phyloP scores from a whole-genome alignment of 169 alveolate genomes.

The Eimeria necatrix region DNA sequence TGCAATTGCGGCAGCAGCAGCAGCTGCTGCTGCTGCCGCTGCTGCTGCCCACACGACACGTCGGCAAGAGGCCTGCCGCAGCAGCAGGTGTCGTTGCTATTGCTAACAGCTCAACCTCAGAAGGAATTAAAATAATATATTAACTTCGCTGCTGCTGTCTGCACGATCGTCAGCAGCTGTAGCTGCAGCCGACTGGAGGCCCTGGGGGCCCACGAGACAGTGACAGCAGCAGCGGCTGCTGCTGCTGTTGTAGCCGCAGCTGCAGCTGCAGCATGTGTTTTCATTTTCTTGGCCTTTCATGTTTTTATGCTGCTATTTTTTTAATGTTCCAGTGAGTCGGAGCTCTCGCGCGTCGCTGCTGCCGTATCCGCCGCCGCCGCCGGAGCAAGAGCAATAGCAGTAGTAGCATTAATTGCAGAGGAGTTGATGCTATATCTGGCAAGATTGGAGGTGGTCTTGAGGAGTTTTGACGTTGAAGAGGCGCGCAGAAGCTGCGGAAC shows the following conservation, averaged over 20 bases:
- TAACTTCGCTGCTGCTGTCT: neutral
- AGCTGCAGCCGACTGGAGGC: neutral
- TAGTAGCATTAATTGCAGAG: neutral
- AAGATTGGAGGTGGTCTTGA: neutral
- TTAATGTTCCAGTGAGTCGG: neutral
- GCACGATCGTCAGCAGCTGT: neutral
- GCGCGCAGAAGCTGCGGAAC: neutral
- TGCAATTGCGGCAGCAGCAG: neutral
- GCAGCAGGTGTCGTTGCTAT: neutral
- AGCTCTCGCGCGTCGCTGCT: neutral
- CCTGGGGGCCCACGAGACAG: constrained; percentile 65
- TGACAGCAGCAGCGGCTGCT: constrained; percentile 14
- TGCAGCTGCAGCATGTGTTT: neutral
- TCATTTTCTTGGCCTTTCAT: neutral
- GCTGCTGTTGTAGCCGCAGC: neutral
- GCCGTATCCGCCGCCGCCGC: neutral
- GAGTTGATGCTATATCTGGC: constrained; percentile 15
- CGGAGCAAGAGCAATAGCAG: neutral
- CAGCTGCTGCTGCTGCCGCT: neutral
- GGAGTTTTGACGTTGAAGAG: neutral
- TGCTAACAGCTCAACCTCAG: neutral
- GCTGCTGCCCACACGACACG: neutral
- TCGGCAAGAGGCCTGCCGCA: neutral
- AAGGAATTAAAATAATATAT: neutral
- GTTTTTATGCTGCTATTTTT: neutral